Evolutionary conservation across 2,329 filamentous ascomycete genomes (phyloP), one percentile per base, ranked within the genome.

Genomic region (Fusarium sp.): DNA sequence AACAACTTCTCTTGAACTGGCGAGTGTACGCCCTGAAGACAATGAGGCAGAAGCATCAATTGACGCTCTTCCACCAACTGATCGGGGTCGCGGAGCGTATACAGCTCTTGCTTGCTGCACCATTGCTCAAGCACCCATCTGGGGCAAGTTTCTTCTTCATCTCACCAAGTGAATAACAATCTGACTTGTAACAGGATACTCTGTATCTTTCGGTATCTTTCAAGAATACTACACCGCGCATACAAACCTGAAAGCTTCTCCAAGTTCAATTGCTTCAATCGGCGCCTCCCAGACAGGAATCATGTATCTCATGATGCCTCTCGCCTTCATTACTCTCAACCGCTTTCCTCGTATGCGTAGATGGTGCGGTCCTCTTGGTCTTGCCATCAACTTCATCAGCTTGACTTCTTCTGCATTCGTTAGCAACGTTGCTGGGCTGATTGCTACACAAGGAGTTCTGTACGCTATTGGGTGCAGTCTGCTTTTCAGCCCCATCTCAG

Each of bases 141-240:
- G 77, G 77, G 77, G 77, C 70, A 68, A n/a, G 50, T 39, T 4
- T 19, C 3, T n/a, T 18, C 31, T 16, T 16, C 4, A 10, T 6
- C 14, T 7, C 10, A 16, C 6, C 9, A 10, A 7, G 12, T 5
- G 4, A 12, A n/a, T 19, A 9, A 14, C 16, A 13, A 34, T 1
- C 30, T 58, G 3, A 58, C 23, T 25, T 12, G 21, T 31, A 25
- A 42, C 25, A 78, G 76, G 76, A 28, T 78, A 76, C 10, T 77
- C 76, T 1, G 75, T 78, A 14, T 74, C 88, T 0, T 92, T 89
- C 73, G 90, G 90, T 39, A 85, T 92, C 52, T 91, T 92, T 71
- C 89, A 91, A 74, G 84, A 89, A 54, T 89, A 90, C 77, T 92
- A 92, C 77, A 84, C 81, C 23, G 82, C 81, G 1, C 82, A 88